These are phyloP conservation scores for Blastobotrys apis DNA, from an alignment of 1,139 yeast species.

Conservation along the genomic window DNA sequence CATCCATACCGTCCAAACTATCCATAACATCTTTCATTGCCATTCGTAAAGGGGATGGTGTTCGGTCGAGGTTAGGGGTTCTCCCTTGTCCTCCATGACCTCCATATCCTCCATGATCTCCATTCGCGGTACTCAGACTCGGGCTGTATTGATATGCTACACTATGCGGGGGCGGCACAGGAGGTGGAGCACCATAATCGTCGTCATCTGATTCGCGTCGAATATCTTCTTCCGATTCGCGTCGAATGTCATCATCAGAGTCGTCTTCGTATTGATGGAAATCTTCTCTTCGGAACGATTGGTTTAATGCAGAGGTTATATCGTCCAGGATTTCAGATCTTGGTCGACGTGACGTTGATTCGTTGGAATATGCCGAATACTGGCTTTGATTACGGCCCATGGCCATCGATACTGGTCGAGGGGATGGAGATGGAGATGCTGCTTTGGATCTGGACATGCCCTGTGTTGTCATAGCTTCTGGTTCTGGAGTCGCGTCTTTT, in stretches of 20 bases:
- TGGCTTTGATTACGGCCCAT: background rate
- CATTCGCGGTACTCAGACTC: no score
- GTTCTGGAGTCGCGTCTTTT: slow-evolving; percentile 1
- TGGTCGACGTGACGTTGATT: slow-evolving; percentile 2
- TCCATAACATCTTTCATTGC: slow-evolving; percentile 37
- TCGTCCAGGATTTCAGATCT: slow-evolving; percentile 14
- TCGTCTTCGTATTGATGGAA: background rate
- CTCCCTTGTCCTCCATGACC: background rate
- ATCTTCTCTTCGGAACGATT: slow-evolving; percentile 1
- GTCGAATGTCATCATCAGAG: slow-evolving; percentile 7
- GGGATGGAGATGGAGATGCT: slow-evolving; percentile 1
- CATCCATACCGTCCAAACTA: slow-evolving; percentile 30
- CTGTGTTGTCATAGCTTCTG: no score
- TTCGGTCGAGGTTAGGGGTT: slow-evolving; percentile 34
- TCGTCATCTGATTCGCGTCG: slow-evolving; percentile 2
- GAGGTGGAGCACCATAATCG: slow-evolving; percentile 22
- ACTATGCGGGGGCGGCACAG: slow-evolving; percentile 31
- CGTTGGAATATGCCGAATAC: no score
- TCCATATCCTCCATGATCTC: no score
- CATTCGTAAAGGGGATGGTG: slow-evolving; percentile 49
- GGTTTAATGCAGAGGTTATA: slow-evolving; percentile 12
- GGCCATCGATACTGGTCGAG: slow-evolving; percentile 1
- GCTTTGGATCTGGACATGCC: background rate
- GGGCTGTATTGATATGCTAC: background rate
- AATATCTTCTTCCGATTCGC: slow-evolving; percentile 1